Evolutionary conservation across 1,139 yeast species (phyloP).

Genomic region (Geotrichum phurueaensis): DNA sequence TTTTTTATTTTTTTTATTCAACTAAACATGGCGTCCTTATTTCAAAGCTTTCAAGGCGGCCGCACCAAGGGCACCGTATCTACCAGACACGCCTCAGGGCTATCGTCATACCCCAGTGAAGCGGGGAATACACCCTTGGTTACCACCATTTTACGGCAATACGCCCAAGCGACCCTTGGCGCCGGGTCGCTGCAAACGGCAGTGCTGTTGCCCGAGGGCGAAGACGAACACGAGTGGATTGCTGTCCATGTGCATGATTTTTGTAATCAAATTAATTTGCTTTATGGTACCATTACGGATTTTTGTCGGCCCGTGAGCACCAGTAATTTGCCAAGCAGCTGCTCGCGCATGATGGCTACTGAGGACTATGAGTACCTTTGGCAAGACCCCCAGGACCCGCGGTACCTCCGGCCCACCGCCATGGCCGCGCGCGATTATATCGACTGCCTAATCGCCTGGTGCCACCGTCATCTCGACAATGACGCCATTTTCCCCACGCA

Average conservation of each 20-base stretch:
- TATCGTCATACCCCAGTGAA: background rate
- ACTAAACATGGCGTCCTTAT: background rate
- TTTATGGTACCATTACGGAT: conserved; percentile 92
- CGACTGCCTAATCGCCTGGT: conserved; percentile 90
- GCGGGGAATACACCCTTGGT: conserved; percentile 22
- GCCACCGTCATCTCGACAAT: conserved; percentile 82
- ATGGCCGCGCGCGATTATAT: conserved; percentile 92
- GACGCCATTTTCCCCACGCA: conserved; percentile 85
- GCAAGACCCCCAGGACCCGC: conserved; percentile 57
- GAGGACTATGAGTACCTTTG: conserved; percentile 94
- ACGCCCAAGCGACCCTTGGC: conserved; percentile 92
- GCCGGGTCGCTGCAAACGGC: conserved; percentile 88
- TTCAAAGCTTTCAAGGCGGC: background rate
- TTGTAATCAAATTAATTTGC: conserved; percentile 92
- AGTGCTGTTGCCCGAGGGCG: conserved; percentile 87
- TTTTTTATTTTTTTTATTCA: too few relatives aligned
- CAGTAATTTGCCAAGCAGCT: conserved; percentile 40
- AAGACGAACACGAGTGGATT: conserved; percentile 87
- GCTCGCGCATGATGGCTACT: conserved; percentile 96
- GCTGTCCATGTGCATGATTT: conserved; percentile 77
- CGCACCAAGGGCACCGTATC: background rate
- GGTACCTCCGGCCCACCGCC: conserved; percentile 55
- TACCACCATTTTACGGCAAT: conserved; percentile 46
- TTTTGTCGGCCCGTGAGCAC: conserved; percentile 77
- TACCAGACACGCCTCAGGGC: background rate